Evolutionary conservation across 2,329 filamentous ascomycete species (phyloP), one percentile per base, ranked within the genome.

Genomic region (Xylariaceae sp.): DNA sequence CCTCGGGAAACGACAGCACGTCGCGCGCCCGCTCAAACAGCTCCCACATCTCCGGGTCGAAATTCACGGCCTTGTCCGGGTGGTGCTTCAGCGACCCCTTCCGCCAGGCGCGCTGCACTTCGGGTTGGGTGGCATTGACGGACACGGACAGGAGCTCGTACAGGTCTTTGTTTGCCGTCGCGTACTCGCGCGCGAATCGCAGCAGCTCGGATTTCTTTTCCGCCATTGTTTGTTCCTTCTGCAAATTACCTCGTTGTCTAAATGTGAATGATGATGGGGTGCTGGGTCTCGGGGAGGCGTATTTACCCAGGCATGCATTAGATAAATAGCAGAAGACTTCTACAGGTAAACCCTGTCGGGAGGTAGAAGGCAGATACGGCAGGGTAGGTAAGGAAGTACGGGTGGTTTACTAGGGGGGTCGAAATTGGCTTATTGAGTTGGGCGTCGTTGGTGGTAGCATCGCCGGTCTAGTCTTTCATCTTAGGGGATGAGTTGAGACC

Each of bases 41-140:
- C 70, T 96, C 88, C 76, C 95, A 97, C 65, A 88, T 88, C 52
- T 86, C 85, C 43, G 89, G 79, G 61, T 94, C 89, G 63, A 87
- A 89, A 36, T 79, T 75, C 49, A 81, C 82, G 51, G 92, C 85
- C 74, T 96, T 96, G 78, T 97, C 92, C 1, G 92, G 92, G 70
- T 97, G 92, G 75, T 92, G 90, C 66, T 89, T 90, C n/a, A 96
- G 77, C 3, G 90, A 90, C 29, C 86, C 85, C 64, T 89, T 88
- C 47, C 65, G 65, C 65, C 92, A 96, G 42, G 89, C 90, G 61
- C 87, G 85, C 59, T 89, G 86, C 65, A 95, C 86, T 58, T 91
- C 87, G n/a, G 83, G 74, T 52, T 87, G 85, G 18, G 79, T 73
- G 0, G 86, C 82, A 16, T 84, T 79, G 18, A 83, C 76, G 52